Base-by-base conservation (phyloP, 108 stramenopile genomes). In the Nannochloropsis gaditana region DNA sequence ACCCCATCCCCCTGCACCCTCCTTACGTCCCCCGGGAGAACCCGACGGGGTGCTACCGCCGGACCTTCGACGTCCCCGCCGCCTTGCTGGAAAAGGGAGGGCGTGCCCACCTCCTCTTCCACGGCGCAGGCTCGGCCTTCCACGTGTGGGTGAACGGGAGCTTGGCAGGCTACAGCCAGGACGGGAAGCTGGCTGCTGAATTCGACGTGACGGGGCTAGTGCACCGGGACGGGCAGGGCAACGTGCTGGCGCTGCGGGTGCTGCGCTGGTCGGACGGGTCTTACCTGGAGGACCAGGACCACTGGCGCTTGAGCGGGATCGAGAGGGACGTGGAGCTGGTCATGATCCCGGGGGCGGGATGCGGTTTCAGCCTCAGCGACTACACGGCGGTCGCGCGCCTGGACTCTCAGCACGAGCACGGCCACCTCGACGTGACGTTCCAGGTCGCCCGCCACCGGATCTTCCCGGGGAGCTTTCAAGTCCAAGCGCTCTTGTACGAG, bases 251-350 rank as follows among this genome's bases (percentile, higher is more conserved):
- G 59, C 19, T 73, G 59, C 59, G 85, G 83, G 88, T 86, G 85
- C 21, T 89, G 44, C 88, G 88, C 45, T 89, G 88, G 88, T 85
- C 85, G 79, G 88, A 89, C 31, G 88, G 82, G 42, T 83, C 88
- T 1, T 89, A 82, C 81, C 17, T 89, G 41, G 88, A 89, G 73
- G 88, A 89, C 31, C 88, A 89, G 88, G 88, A 99, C 91, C 96
- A 97, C 86, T 98, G 97, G 97, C 96, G 96, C 91, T 93, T 97
- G 92, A 95, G 93, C 45, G 98, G 98, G 9, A 88, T 97, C 3
- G 93, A 96, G 87, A 94, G 98, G 31, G 93, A 93, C 41, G 95
- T 98, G 1, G 96, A 94, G 86, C 43, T 98, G 84, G 90, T 93
- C 43, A n/a, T 83, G 10, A 79, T 91, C 93, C 73, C 91, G 89